These are phyloP conservation scores for Pyronema omphalodes DNA, from an alignment of 495 filamentous ascomycete species.

Conservation along the genomic window DNA sequence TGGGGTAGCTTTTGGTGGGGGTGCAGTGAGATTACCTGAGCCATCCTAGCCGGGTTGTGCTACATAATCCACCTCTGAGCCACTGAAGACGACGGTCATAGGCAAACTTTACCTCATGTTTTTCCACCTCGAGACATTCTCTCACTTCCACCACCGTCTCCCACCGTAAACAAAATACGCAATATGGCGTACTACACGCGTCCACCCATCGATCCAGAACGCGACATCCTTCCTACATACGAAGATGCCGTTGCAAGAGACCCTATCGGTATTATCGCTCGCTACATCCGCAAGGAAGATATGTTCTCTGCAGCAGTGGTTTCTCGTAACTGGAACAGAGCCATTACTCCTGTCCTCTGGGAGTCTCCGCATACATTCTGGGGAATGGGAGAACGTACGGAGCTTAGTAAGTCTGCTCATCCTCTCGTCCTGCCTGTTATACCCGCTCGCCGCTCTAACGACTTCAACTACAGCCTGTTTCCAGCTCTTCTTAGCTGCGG, in stretches of 20 bases:
- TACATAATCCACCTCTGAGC: too few relatives aligned
- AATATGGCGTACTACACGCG: conserved; percentile 2
- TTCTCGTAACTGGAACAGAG: conserved; percentile 6
- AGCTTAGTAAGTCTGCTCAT: conserved; percentile 4
- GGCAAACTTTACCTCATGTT: too few relatives aligned
- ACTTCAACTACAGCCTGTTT: conserved; percentile 13
- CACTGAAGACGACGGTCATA: too few relatives aligned
- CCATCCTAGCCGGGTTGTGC: too few relatives aligned
- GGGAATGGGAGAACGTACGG: conserved; percentile 11
- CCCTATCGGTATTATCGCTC: conserved; percentile 11
- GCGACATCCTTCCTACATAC: conserved; percentile 12
- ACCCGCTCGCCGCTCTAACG: too few relatives aligned
- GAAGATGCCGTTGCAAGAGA: conserved; percentile 9
- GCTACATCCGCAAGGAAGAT: conserved; percentile 7
- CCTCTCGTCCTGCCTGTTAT: too few relatives aligned
- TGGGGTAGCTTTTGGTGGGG: too few relatives aligned
- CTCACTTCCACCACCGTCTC: not conserved
- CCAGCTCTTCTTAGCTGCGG: conserved; percentile 9
- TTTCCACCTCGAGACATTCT: not conserved
- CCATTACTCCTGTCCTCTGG: conserved; percentile 9
- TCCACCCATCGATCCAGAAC: not conserved
- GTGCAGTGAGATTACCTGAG: too few relatives aligned
- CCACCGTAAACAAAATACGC: not conserved
- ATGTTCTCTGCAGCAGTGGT: conserved; percentile 9
- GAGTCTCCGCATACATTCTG: conserved; percentile 9